Percentiles rank a stretch among this genome's conserved stretches.
These are phyloP conservation scores for Lachnellula subtilissima DNA, from an alignment of 2,329 filamentous ascomycete genomes.

Conservation along the genomic window DNA sequence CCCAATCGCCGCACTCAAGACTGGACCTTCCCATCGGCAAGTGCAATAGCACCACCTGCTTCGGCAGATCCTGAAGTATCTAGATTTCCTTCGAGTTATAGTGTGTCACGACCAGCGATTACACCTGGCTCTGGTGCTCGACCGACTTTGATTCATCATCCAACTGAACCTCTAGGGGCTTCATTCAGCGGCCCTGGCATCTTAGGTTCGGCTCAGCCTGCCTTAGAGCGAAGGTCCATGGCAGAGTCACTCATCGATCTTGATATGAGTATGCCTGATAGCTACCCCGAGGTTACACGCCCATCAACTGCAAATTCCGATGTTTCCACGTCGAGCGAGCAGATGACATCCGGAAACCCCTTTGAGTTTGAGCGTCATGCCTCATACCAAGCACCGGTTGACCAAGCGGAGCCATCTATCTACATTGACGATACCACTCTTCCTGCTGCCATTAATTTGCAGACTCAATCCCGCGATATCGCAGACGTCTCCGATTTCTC, in stretches of 20 bases:
- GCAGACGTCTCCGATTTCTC: constrained; percentile 30
- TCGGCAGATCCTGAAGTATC: constrained; percentile 51
- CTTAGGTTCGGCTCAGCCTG: constrained; percentile 2
- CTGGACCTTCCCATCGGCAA: constrained; percentile 51
- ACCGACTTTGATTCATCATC: constrained; percentile 45
- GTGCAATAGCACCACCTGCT: constrained; percentile 42
- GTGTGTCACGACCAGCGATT: constrained; percentile 21
- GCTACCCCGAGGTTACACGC: constrained; percentile 24
- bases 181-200: constrained; percentile 19
- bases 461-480: constrained; percentile 15
- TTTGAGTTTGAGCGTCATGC: constrained; percentile 61
- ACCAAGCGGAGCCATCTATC: constrained; percentile 35
- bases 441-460: constrained; percentile 26
- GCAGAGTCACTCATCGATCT: constrained; percentile 44
- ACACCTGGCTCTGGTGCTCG: constrained; percentile 34
- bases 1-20: constrained; percentile 48
- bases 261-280: constrained; percentile 49
- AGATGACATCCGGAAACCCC: constrained; percentile 50
- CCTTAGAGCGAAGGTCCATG: constrained; percentile 24
- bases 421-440: constrained; percentile 56
- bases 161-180: constrained; percentile 44
- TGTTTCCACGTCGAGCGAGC: constrained; percentile 43
- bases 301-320: constrained; percentile 31
- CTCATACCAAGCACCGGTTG: constrained; percentile 44
- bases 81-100: constrained; percentile 40